Evolutionary conservation across 2,329 filamentous ascomycete species (phyloP), one percentile per base, ranked within the genome.

Genomic region (Mariannaea elegans): DNA sequence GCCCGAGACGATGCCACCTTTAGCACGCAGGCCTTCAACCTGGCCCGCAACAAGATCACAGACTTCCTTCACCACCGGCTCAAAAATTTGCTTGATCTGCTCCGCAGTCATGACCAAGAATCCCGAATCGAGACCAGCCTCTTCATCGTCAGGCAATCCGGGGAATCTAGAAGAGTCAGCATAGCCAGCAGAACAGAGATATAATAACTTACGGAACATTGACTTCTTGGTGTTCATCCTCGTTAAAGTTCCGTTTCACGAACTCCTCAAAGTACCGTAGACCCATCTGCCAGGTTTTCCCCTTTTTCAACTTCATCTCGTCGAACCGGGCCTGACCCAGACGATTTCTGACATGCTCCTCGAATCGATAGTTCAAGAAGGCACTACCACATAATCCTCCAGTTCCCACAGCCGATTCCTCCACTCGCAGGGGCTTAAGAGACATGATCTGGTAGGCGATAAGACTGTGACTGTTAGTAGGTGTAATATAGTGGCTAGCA

Each of bases 361-460:
- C 90, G 67, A 94, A 94, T 1, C 91, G 80, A 70, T 92, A 93
- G 73, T 94, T 93, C 47, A 94, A 78, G 61, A 94, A 93, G 0
- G 90, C 90, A 61, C 89, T 92, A 7, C 91, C 91, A 65, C 91
- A 94, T 0, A 94, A 78, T 0, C 89, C 90, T 16, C 92, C 91
- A 0, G 90, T 93, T 14, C 92, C 91, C 1, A 93, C 89, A 1
- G 90, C 91, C 1, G 89, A 92, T 72, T 94, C 91, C 67, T 93
- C 90, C 0, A 94, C 89, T 14, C 85, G 82, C 10, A 94, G 77
- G 0, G 91, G 91, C 55, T 86, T 86, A 7, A 93, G 74, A 2
- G 90, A 90, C 50, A 89, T 89, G 61, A 94, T 91, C 68, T 91
- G 90, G 75, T 94, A 94, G 1, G 91, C 90, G 63, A 94, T 94